Evolutionary conservation across 140 eudicot genomes (phyloP), one percentile per base, ranked within the genome.

Genomic region (Ambrosia hybrid): DNA sequence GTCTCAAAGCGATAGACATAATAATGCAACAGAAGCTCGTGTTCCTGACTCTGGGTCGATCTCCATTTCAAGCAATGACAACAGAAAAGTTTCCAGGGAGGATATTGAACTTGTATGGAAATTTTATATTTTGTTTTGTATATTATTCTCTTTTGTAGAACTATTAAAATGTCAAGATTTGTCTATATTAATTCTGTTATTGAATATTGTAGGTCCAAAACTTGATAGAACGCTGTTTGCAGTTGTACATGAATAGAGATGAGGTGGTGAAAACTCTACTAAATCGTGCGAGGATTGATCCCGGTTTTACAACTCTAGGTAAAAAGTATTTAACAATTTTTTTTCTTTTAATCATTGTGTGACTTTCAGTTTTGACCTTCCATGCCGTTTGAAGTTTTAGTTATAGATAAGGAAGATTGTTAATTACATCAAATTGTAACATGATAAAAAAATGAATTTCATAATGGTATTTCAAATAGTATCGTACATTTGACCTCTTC

Each of bases 41-140:
- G 80, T 84, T 76, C 86, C 92, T 36, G 98, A 93, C 82, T 90
- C 98, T 36, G 97, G 95, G 37, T 93, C 98, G 10, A 87, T 86
- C 46, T 88, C 98, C 60, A 85, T 75, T 63, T 85, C 97, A 45
- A 87, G 98, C 85, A 87, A 85, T 83, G 98, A 90, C 73, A 85
- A 79, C 83, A 72, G 95, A 65, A 93, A 88, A 81, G 96, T 93
- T 76, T 93, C 98, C 36, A 86, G 96, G 10, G 89, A 93, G 81
- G 98, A 93, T 79, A 93, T 93, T 34, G 98, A 89, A 84, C 98
- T 93, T 79, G 98, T 93, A 84, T 81, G 97, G 13, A 46, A 46
- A 30, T 74, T 51, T 21, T 34, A 26, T 41, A 2, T 70, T 51
- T 33, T 67, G 51, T 14, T 39, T 72, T 59, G 37, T 21, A 10